phyloP scores from a whole-genome alignment of 352 stramenopile genomes.

The Pythium rhizo-oryzae region DNA sequence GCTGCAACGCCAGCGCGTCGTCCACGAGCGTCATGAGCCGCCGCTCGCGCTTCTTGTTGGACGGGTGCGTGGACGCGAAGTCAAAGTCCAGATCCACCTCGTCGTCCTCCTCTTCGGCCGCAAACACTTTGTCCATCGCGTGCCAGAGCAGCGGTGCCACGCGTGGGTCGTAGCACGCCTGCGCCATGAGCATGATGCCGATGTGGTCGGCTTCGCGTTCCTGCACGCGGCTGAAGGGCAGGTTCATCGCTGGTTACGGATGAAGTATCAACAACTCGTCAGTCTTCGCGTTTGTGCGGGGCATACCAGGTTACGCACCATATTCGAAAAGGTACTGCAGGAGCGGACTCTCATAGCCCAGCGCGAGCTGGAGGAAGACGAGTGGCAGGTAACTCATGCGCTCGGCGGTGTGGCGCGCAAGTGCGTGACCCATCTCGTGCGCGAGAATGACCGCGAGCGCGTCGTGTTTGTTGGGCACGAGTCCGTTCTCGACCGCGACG shows the following conservation, averaged over 20 bases:
- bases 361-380: slow-evolving; percentile 42
- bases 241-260: slow-evolving; percentile 41
- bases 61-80: slow-evolving; percentile 68
- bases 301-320: too few relatives aligned
- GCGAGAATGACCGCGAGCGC: slow-evolving; percentile 63
- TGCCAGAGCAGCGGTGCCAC: slow-evolving; percentile 51
- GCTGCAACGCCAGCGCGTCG: slow-evolving; percentile 49
- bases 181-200: slow-evolving; percentile 73
- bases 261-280: too few relatives aligned
- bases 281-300: too few relatives aligned
- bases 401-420: slow-evolving; percentile 66
- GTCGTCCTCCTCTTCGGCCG: slow-evolving; percentile 31
- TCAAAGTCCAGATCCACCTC: slow-evolving; percentile 39
- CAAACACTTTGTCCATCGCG: slow-evolving; percentile 42
- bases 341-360: slow-evolving; percentile 64
- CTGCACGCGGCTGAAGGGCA: slow-evolving; percentile 66
- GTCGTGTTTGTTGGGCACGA: slow-evolving; percentile 61
- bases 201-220: slow-evolving; percentile 75
- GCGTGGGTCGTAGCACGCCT: slow-evolving; percentile 68
- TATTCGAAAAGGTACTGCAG: slow-evolving; percentile 69
- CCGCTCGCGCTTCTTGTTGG: slow-evolving; percentile 58
- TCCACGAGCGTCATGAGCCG: slow-evolving; percentile 48
- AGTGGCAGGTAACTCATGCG: slow-evolving; percentile 64
- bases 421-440: slow-evolving; percentile 71
- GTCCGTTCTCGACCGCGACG: slow-evolving; percentile 53